Conservation (phyloP, 2,329 filamentous ascomycete species). For the Botryotinia convoluta region DNA sequence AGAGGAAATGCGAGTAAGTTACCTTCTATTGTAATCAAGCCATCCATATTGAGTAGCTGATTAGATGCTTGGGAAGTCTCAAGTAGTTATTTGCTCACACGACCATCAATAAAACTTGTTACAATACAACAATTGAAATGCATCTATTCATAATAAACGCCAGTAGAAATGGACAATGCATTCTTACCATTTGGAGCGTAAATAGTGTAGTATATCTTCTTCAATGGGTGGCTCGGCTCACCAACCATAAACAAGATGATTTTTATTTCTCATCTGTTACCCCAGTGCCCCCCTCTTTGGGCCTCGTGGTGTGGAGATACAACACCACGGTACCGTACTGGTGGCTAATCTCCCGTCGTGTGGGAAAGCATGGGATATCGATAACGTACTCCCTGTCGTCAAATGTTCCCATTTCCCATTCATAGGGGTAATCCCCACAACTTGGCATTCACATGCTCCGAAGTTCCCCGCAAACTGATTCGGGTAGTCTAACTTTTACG, state of each 20-base stretch:
- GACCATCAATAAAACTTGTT: neutral
- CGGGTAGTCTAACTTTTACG: neutral
- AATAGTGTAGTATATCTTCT: neutral
- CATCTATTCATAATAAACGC: neutral
- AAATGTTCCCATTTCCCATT: constrained; percentile 3
- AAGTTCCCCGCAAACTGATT: constrained; percentile 20
- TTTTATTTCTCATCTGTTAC: neutral
- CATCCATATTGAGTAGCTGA: neutral
- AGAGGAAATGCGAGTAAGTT: neutral
- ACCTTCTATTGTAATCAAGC: neutral
- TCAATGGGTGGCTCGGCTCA: neutral
- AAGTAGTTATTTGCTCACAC: neutral
- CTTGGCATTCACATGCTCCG: constrained; percentile 20
- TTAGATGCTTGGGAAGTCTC: neutral
- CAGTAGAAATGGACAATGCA: neutral
- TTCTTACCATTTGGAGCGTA: neutral
- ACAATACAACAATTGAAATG: neutral
- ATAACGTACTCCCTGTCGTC: neutral
- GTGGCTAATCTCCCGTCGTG: constrained; percentile 3
- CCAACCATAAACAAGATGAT: neutral
- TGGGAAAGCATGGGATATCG: constrained; percentile 1
- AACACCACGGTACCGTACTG: neutral
- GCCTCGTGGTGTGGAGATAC: neutral
- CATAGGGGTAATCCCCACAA: constrained; percentile 15
- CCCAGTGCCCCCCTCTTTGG: neutral